phyloP scores from a whole-genome alignment of 768 basidiomycete genomes.

The Leccinum arenicola region DNA sequence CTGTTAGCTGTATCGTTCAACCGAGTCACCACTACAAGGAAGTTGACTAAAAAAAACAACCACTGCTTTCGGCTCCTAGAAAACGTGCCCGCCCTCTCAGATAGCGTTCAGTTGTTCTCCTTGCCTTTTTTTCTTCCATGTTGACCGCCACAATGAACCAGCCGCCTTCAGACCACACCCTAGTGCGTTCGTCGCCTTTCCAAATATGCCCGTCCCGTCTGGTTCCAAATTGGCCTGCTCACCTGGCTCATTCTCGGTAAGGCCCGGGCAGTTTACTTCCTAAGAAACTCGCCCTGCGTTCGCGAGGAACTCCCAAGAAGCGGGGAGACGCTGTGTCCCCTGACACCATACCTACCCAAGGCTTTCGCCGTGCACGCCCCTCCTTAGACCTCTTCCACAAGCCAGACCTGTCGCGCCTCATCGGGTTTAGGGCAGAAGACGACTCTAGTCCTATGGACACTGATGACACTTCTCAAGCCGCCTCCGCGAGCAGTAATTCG shows the following conservation, averaged over 20 bases:
- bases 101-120: conserved; percentile 18
- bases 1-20: not conserved
- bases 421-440: conserved; percentile 24
- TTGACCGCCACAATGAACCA: conserved; percentile 28
- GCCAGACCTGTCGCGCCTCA: conserved; percentile 22
- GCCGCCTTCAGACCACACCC: conserved; percentile 22
- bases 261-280: conserved; percentile 38
- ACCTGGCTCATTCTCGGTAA: conserved; percentile 4
- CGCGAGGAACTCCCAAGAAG: conserved; percentile 31
- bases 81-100: conserved; percentile 26
- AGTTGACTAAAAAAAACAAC: conserved; percentile 22
- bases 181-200: conserved; percentile 21
- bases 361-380: conserved; percentile 29
- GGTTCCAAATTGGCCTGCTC: conserved; percentile 15
- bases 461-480: conserved; percentile 32
- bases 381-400: conserved; percentile 33
- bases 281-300: conserved; percentile 36
- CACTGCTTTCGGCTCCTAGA: conserved; percentile 18
- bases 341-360: conserved; percentile 21
- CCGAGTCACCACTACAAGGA: conserved; percentile 9
- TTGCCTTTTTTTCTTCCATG: conserved; percentile 8
- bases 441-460: conserved; percentile 27
- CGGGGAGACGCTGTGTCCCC: conserved; percentile 27
- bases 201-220: conserved; percentile 24
- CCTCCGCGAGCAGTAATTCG: conserved; percentile 23